Percentiles rank a stretch among this genome's conserved stretches.
Conservation (phyloP, 2,329 filamentous ascomycete genomes). For the Phyllosticta paracitricarpa region DNA sequence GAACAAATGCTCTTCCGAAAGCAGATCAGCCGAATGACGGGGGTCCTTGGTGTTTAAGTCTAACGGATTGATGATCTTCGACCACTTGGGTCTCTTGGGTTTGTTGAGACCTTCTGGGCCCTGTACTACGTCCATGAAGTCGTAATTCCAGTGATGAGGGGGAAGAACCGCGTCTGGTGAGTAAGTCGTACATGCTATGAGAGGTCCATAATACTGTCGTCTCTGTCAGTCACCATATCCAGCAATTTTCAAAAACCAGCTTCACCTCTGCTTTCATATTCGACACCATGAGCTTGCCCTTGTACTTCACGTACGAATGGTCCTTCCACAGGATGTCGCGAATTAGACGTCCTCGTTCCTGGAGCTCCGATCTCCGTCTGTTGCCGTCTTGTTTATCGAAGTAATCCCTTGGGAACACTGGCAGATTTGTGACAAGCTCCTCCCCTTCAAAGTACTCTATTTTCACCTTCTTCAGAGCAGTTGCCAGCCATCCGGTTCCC, state of each 20-base stretch:
- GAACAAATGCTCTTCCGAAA: slow-evolving; percentile 1
- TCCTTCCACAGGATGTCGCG: slow-evolving; percentile 2
- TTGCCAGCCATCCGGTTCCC: slow-evolving; percentile 1
- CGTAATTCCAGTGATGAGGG: slow-evolving; percentile 3
- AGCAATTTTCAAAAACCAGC: background rate
- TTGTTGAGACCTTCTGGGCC: background rate
- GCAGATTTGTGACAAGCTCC: background rate
- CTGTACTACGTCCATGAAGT: background rate
- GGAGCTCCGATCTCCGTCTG: background rate
- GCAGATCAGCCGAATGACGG: background rate
- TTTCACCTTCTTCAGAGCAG: background rate
- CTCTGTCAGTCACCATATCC: background rate
- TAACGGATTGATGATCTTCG: background rate
- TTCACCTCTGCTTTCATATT: background rate
- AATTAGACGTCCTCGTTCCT: background rate
- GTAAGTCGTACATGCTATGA: background rate
- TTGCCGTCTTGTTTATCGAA: slow-evolving; percentile 1
- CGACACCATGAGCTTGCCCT: background rate
- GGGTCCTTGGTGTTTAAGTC: background rate
- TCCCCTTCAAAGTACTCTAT: slow-evolving; percentile 5
- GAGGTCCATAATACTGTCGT: background rate
- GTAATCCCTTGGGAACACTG: slow-evolving; percentile 4
- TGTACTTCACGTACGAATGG: slow-evolving; percentile 2
- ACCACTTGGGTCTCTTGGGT: background rate
- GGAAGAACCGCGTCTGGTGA: background rate